These are phyloP conservation scores for Pseudogymnoascus sp. DNA, from an alignment of 2,329 filamentous ascomycete species.

Conservation along the genomic window DNA sequence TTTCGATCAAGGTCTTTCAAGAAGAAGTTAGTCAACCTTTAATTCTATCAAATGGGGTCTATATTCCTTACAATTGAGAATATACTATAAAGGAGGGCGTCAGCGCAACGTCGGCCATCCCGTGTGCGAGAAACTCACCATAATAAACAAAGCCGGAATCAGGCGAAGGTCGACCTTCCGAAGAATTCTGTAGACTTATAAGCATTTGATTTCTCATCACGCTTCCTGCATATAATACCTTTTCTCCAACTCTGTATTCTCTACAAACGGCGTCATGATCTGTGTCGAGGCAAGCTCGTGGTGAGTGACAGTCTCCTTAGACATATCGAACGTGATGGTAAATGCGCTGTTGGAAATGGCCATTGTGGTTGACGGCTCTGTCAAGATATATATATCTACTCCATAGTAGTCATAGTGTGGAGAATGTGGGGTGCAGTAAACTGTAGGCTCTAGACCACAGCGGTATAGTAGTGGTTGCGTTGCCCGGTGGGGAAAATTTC, in stretches of 20 bases:
- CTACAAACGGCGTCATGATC: slow-evolving; percentile 6
- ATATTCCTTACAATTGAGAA: slow-evolving; percentile 9
- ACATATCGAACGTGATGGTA: background rate
- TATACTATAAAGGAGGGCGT: background rate
- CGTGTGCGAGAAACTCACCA: background rate
- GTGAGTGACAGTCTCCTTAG: background rate
- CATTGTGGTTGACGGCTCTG: background rate
- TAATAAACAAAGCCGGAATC: slow-evolving; percentile 14
- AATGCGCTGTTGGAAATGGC: background rate
- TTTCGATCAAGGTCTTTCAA: slow-evolving; percentile 8
- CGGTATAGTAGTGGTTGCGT: background rate
- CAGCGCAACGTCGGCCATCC: background rate
- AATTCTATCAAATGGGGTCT: background rate
- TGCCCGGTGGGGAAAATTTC: background rate
- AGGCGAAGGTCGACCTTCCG: slow-evolving; percentile 14
- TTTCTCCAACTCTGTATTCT: slow-evolving; percentile 12
- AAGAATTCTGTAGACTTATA: slow-evolving; percentile 10
- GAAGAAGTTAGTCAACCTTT: background rate
- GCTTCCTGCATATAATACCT: slow-evolving; percentile 8
- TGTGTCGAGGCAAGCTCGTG: background rate
- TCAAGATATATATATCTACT: background rate
- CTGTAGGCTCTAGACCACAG: background rate
- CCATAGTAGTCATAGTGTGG: background rate
- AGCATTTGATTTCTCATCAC: background rate
- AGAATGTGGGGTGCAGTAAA: background rate